phyloP scores from a whole-genome alignment of 345 rosid species.

The Citrus reticulata region DNA sequence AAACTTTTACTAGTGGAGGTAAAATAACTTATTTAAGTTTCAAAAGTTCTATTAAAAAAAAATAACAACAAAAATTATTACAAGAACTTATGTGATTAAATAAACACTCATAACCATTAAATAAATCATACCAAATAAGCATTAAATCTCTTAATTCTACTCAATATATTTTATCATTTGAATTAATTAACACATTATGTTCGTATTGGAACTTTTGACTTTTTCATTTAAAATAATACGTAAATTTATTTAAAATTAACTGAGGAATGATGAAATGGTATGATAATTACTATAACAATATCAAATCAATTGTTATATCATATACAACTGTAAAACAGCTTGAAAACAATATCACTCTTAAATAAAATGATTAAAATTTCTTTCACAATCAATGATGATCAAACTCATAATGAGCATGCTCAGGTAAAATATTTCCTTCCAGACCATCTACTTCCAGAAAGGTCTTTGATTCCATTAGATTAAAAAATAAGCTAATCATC shows the following conservation, averaged over 20 bases:
- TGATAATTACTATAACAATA: background rate
- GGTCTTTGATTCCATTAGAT: background rate
- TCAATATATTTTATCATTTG: too few species aligned
- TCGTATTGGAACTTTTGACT: too few species aligned
- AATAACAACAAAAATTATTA: too few species aligned
- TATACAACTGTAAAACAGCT: background rate
- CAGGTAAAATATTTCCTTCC: background rate
- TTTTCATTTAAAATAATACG: too few species aligned
- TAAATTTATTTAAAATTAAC: too few species aligned
- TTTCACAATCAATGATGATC: background rate
- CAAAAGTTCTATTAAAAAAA: too few species aligned
- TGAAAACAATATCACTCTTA: background rate
- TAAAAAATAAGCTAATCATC: background rate
- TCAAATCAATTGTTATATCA: background rate
- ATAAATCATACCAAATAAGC: too few species aligned
- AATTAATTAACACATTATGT: too few species aligned
- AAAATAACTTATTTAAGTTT: accelerated
- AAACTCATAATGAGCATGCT: background rate
- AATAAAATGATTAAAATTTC: background rate
- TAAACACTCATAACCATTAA: too few species aligned
- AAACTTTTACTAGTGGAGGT: accelerated
- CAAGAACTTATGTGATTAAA: accelerated
- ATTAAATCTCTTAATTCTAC: too few species aligned
- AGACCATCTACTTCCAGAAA: background rate
- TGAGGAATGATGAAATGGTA: too few species aligned